These are phyloP conservation scores for Adenanthera pavonina DNA, from an alignment of 306 rosid species.

Conservation along the genomic window DNA sequence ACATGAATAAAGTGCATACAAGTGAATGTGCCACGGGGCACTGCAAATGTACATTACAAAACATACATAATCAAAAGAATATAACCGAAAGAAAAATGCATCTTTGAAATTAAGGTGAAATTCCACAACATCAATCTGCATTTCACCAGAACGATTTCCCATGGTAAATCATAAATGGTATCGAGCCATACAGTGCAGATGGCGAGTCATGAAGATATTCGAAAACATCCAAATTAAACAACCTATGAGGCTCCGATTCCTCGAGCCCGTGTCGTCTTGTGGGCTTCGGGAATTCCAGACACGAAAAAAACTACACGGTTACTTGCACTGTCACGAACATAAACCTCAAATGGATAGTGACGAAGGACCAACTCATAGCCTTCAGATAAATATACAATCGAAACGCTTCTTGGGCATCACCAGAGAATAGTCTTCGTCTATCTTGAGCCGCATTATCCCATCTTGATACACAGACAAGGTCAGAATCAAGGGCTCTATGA, in stretches of 20 bases:
- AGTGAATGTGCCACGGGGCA: slow-evolving; percentile 17
- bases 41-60: slow-evolving; percentile 2
- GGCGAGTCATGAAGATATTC: slow-evolving; percentile 83
- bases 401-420: slow-evolving; percentile 61
- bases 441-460: slow-evolving; percentile 57
- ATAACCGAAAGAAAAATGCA: background rate
- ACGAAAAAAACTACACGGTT: slow-evolving; percentile 64
- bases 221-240: slow-evolving; percentile 87
- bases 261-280: slow-evolving; percentile 84
- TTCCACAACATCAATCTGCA: slow-evolving; percentile 80
- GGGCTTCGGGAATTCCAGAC: slow-evolving; percentile 89
- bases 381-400: slow-evolving; percentile 50
- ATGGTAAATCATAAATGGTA: slow-evolving; percentile 89
- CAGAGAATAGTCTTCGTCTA: slow-evolving; percentile 60
- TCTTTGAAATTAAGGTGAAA: background rate
- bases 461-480: slow-evolving; percentile 52
- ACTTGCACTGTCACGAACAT: slow-evolving; percentile 56
- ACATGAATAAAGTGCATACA: slow-evolving; percentile 36
- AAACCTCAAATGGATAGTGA: slow-evolving; percentile 66
- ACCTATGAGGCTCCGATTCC: slow-evolving; percentile 81
- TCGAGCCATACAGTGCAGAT: slow-evolving; percentile 81
- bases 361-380: slow-evolving; percentile 58
- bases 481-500: background rate
- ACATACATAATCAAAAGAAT: slow-evolving; percentile 33
- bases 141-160: slow-evolving; percentile 93